These are phyloP conservation scores for Porcisia hertigi DNA, from an alignment of 208 protist genomes.

Conservation along the genomic window DNA sequence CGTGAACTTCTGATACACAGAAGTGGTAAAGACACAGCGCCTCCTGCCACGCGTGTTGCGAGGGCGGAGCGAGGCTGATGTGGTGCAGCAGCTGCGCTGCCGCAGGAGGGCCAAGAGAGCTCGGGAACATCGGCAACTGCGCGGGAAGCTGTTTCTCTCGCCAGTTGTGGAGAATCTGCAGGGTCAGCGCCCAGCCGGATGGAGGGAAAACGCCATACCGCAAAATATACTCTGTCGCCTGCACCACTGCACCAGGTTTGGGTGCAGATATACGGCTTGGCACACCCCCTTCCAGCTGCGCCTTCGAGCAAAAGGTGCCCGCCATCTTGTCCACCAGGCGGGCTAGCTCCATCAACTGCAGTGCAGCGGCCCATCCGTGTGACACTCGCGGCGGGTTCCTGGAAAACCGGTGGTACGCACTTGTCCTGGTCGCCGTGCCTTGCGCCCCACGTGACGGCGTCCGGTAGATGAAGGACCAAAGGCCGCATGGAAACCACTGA, in stretches of 20 bases:
- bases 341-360: constrained; percentile 24
- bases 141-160: constrained; percentile 9
- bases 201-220: constrained; percentile 26
- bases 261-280: neutral
- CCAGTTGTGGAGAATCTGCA: constrained; percentile 17
- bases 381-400: constrained; percentile 21
- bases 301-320: neutral
- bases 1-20: constrained; percentile 11
- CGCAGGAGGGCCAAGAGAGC: constrained; percentile 12
- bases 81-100: constrained; percentile 29
- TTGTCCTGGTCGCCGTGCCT: neutral
- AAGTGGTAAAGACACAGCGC: constrained; percentile 26
- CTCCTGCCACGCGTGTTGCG: constrained; percentile 23
- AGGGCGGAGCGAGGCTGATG: constrained; percentile 29
- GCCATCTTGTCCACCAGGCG: neutral
- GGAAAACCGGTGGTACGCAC: constrained; percentile 10
- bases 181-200: constrained; percentile 17
- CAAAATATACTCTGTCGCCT: constrained; percentile 16
- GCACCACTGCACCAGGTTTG: neutral
- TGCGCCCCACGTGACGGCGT: too few relatives aligned
- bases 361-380: constrained; percentile 19
- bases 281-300: neutral
- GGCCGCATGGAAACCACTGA: constrained; percentile 18
- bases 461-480: constrained; percentile 18
- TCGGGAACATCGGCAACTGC: constrained; percentile 10